These are phyloP conservation scores for Lactarius evosmus DNA, from an alignment of 768 basidiomycete genomes.

Conservation along the genomic window DNA sequence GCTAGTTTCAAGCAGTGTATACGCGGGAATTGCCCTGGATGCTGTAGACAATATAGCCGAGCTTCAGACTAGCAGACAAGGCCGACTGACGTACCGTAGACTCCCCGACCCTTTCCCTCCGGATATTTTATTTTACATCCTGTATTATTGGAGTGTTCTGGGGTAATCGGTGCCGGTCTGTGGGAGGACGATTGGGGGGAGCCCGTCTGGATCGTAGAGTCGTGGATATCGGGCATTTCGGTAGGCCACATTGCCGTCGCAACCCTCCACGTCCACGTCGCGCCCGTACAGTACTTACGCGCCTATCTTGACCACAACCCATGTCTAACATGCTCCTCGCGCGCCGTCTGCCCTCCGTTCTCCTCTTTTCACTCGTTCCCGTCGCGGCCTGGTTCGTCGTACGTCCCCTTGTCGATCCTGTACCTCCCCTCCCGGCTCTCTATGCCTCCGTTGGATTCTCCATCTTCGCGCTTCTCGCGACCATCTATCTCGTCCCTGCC, in stretches of 20 bases:
- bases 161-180: slow-evolving; percentile 5
- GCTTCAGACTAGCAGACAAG: background rate
- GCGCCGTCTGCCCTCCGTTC: slow-evolving; percentile 30
- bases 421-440: slow-evolving; percentile 66
- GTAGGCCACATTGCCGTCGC: slow-evolving; percentile 7
- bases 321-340: slow-evolving; percentile 24
- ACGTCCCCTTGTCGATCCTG: slow-evolving; percentile 66
- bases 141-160: slow-evolving; percentile 27
- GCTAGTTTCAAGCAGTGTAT: slow-evolving; percentile 75
- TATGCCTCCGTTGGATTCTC: slow-evolving; percentile 82
- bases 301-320: slow-evolving; percentile 2
- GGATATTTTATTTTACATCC: slow-evolving; percentile 47
- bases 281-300: background rate
- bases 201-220: slow-evolving; percentile 9
- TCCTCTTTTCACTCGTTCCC: slow-evolving; percentile 61
- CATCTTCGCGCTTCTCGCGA: slow-evolving; percentile 73
- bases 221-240: slow-evolving; percentile 22
- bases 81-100: slow-evolving; percentile 49
- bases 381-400: slow-evolving; percentile 70
- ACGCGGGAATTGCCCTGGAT: slow-evolving; percentile 49
- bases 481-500: slow-evolving; percentile 76
- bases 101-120: slow-evolving; percentile 55
- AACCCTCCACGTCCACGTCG: slow-evolving; percentile 1
- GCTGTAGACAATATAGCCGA: slow-evolving; percentile 36
- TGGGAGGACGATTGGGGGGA: slow-evolving; percentile 6